A percentile compares a stretch with the other conserved stretches of the same genome.
phyloP scores from a whole-genome alignment of 805 yeast species.

The Diddensiella santjacobensis region DNA sequence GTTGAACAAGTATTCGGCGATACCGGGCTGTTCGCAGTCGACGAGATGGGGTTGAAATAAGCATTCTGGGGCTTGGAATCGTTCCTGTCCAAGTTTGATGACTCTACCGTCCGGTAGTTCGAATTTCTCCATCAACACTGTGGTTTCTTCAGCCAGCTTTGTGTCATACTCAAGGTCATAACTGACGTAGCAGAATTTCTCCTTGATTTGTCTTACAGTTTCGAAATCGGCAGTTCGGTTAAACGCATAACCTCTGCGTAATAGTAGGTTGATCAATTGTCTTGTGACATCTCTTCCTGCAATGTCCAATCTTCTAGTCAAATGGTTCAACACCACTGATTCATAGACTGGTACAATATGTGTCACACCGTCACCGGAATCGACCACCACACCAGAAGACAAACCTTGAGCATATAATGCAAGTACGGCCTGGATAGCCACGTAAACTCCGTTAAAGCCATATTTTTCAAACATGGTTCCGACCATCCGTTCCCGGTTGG shows the following conservation, averaged over 20 bases:
- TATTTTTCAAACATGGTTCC: slow-evolving; percentile 90
- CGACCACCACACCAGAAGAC: slow-evolving; percentile 96
- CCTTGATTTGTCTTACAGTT: slow-evolving; percentile 96
- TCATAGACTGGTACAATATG: slow-evolving; percentile 98
- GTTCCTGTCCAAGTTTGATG: slow-evolving; percentile 89
- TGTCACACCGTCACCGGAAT: slow-evolving; percentile 98
- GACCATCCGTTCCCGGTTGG: slow-evolving; percentile 87
- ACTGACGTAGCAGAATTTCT: slow-evolving; percentile 90
- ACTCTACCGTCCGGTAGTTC: slow-evolving; percentile 97
- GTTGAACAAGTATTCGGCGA: slow-evolving; percentile 88
- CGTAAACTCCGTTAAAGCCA: slow-evolving; percentile 87
- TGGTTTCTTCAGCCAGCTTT: slow-evolving; percentile 87
- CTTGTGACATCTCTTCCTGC: slow-evolving; percentile 99
- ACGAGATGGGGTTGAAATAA: slow-evolving; percentile 93
- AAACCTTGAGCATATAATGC: slow-evolving; percentile 97
- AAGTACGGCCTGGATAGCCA: slow-evolving; percentile 96
- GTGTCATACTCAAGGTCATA: slow-evolving; percentile 90
- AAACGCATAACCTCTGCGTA: slow-evolving; percentile 96
- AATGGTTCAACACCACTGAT: slow-evolving; percentile 90
- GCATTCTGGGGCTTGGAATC: slow-evolving; percentile 96
- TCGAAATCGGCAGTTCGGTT: slow-evolving; percentile 98
- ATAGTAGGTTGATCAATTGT: slow-evolving; percentile 80
- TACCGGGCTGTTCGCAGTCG: slow-evolving; percentile 95
- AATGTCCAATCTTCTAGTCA: slow-evolving; percentile 87
- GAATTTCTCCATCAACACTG: slow-evolving; percentile 83